Conservation (phyloP, 2,329 filamentous ascomycete genomes). For the Pseudogymnoascus pannorum region DNA sequence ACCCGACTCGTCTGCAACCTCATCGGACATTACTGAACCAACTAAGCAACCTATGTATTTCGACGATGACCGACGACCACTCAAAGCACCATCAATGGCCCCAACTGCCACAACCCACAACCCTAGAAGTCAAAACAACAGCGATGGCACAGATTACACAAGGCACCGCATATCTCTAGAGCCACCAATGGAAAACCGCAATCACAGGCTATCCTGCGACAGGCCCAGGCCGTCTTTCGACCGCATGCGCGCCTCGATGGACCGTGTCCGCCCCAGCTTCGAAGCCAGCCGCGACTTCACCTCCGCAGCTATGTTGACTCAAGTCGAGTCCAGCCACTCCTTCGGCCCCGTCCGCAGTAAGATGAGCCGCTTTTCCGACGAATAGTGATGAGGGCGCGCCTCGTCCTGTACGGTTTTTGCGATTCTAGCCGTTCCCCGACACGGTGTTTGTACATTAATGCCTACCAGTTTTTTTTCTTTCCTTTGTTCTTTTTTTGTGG, state of each 20-base stretch:
- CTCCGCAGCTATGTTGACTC: slow-evolving; percentile 73
- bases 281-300: slow-evolving; percentile 89
- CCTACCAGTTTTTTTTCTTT: slow-evolving; percentile 17
- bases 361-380: slow-evolving; percentile 12
- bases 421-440: background rate
- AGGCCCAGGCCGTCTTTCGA: slow-evolving; percentile 79
- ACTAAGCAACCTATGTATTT: slow-evolving; percentile 53
- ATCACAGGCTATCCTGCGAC: slow-evolving; percentile 38
- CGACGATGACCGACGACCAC: slow-evolving; percentile 83
- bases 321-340: slow-evolving; percentile 66
- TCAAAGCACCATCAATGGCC: slow-evolving; percentile 86
- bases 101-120: slow-evolving; percentile 70
- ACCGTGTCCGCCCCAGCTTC: slow-evolving; percentile 73
- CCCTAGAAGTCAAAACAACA: slow-evolving; percentile 78
- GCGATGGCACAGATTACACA: slow-evolving; percentile 89
- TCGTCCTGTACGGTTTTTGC: background rate
- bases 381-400: background rate
- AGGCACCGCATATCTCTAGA: slow-evolving; percentile 56
- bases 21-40: slow-evolving; percentile 46
- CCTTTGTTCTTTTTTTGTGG: slow-evolving; percentile 30
- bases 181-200: slow-evolving; percentile 25
- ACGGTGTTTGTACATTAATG: slow-evolving; percentile 25
- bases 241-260: slow-evolving; percentile 78
- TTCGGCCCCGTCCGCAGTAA: slow-evolving; percentile 22
- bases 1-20: slow-evolving; percentile 44